Conservation (phyloP, 352 stramenopile genomes). For the Phytophthora crassamura region DNA sequence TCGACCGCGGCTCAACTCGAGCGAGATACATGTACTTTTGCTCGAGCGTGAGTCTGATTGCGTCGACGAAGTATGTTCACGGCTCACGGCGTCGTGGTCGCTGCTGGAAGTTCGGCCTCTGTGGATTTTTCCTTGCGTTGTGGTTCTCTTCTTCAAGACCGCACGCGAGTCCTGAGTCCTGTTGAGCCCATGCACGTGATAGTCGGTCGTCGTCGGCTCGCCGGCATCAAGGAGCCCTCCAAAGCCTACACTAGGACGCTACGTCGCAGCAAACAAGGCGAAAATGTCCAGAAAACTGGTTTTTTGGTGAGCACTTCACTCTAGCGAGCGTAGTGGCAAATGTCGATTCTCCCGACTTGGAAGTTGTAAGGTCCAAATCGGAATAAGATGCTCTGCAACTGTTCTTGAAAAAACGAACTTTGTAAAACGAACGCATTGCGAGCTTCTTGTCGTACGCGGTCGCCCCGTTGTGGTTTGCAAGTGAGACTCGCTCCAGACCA, state of each 20-base stretch:
- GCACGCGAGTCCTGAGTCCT: no score
- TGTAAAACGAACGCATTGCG: no score
- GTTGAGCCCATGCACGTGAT: no score
- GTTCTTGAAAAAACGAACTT: neutral
- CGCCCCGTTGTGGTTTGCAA: conserved; percentile 6
- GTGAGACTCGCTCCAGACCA: conserved; percentile 10
- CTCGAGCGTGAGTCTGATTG: no score
- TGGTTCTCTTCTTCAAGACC: no score
- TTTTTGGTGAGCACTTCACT: neutral
- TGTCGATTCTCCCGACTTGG: neutral
- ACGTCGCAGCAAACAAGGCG: neutral
- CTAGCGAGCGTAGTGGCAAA: neutral
- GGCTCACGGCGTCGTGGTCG: no score
- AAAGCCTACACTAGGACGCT: conserved; percentile 8
- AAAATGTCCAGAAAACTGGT: neutral
- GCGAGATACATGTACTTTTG: no score
- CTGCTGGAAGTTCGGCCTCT: no score
- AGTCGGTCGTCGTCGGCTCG: neutral
- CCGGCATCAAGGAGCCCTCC: conserved; percentile 10
- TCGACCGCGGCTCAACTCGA: no score
- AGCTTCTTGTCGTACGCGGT: conserved; percentile 16
- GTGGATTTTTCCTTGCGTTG: no score
- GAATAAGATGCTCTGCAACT: conserved; percentile 25
- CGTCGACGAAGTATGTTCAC: no score
- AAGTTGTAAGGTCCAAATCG: neutral